Base-by-base conservation (phyloP, 306 rosid species). In the Macrotyloma uniflorum region DNA sequence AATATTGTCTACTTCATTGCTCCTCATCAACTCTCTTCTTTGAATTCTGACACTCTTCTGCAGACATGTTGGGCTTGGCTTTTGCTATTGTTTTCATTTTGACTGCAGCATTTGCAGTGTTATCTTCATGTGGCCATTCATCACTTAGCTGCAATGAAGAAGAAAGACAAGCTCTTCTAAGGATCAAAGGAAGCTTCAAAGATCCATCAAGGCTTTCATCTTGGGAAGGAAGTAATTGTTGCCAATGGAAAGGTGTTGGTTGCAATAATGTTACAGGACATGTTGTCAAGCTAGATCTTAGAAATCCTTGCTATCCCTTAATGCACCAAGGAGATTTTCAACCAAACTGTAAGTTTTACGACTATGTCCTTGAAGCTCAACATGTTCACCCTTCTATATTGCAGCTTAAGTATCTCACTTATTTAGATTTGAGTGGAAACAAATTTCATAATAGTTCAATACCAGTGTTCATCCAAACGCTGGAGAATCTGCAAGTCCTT, bases 351-450 rank as follows among this genome's bases (percentile, higher is more conserved):
- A n/a, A n/a, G n/a, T n/a, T 72, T 13, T 36, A 8, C n/a, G 51
- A 62, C 1, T 0, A 30, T 10, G 20, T 3, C 22, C 80, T 74
- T 11, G 18, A 43, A 57, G 23, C 84, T 33, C 80, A 33, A 30
- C 19, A 16, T 38, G 0, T 69, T 14, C 16, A 58, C 40, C 67
- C 73, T 58, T 75, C 85, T 49, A n/a, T 75, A 14, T 5, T 40
- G 4, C 33, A 47, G 11, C 64, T 75, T 23, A 50, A 75, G 46
- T 18, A 81, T 49, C 66, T 81, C 36, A 68, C 4, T 38, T 49
- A 75, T 50, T 69, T 81, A 57, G 85, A 81, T 32, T 64, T 81
- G 13, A 58, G 81, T 68, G 81, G 85, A 58, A 81, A 81, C 24
- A 35, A 4, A 4, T 81, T 81, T 4, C 26, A 47, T 35, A 58